Percentiles rank a stretch among this genome's conserved stretches.
Conservation (phyloP, 2,329 filamentous ascomycete species). For the Pseudocercospora cruenta region DNA sequence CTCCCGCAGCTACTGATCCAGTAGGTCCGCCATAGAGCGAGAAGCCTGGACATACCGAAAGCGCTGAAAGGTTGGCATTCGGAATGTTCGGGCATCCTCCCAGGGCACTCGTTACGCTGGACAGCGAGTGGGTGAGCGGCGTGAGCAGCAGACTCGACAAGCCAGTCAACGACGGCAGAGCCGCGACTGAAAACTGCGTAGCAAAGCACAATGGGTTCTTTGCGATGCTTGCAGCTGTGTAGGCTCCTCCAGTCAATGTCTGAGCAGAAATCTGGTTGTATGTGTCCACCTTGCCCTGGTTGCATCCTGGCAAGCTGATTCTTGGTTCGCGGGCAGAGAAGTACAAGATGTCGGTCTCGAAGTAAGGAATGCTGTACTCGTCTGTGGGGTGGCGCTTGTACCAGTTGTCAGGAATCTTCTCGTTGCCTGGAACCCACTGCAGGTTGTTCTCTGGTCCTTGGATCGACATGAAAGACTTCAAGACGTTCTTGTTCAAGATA, state of each 20-base stretch:
- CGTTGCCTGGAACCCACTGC: conserved; percentile 37
- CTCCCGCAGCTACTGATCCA: conserved; percentile 17
- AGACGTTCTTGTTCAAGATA: conserved; percentile 34
- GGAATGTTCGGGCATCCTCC: conserved; percentile 11
- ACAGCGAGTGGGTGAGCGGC: conserved; percentile 6
- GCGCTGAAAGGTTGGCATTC: conserved; percentile 13
- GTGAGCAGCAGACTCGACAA: neutral
- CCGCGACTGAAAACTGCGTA: conserved; percentile 10
- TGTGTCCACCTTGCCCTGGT: conserved; percentile 35
- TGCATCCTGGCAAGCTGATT: conserved; percentile 35
- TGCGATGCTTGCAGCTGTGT: conserved; percentile 37
- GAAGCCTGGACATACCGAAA: conserved; percentile 20
- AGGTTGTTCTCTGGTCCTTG: conserved; percentile 32
- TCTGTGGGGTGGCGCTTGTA: conserved; percentile 29
- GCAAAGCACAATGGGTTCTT: conserved; percentile 20
- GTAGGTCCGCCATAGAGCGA: conserved; percentile 20
- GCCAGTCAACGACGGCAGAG: conserved; percentile 11
- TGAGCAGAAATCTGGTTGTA: conserved; percentile 35
- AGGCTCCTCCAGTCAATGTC: conserved; percentile 42
- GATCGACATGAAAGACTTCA: conserved; percentile 43
- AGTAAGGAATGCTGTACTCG: conserved; percentile 36
- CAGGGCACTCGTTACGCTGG: neutral
- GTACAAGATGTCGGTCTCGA: conserved; percentile 17
- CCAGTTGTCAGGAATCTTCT: conserved; percentile 32
- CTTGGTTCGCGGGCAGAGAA: conserved; percentile 23